These are phyloP conservation scores for Xylariaceae sp. DNA, from an alignment of 2,329 filamentous ascomycete species.

Conservation along the genomic window DNA sequence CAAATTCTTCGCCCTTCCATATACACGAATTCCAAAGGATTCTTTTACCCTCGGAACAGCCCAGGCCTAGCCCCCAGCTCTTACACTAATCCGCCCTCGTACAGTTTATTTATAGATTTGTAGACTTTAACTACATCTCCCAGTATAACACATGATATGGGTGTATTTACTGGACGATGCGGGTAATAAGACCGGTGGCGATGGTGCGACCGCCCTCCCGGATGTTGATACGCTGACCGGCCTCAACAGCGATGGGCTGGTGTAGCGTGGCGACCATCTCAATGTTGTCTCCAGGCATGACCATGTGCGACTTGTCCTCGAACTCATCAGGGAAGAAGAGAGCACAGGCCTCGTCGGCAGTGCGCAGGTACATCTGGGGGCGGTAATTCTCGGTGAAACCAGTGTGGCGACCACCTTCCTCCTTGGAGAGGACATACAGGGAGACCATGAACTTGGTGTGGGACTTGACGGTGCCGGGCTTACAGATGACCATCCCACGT, in stretches of 20 bases:
- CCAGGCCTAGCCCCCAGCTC: no score
- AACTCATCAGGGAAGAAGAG: slow-evolving; percentile 84
- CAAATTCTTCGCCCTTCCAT: no score
- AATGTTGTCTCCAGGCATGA: slow-evolving; percentile 98
- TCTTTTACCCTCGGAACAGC: no score
- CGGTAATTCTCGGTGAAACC: slow-evolving; percentile 96
- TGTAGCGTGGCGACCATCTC: slow-evolving; percentile 91
- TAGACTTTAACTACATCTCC: no score
- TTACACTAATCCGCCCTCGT: no score
- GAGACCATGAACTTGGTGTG: slow-evolving; percentile 91
- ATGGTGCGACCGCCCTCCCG: slow-evolving; percentile 93
- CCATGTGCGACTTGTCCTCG: slow-evolving; percentile 66
- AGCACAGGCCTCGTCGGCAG: slow-evolving; percentile 74
- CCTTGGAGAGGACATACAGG: slow-evolving; percentile 95
- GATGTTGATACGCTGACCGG: slow-evolving; percentile 95
- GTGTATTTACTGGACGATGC: slow-evolving; percentile 56
- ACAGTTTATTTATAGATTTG: no score
- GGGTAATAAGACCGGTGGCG: slow-evolving; percentile 77
- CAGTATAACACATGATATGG: no score
- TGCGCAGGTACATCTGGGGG: slow-evolving; percentile 93
- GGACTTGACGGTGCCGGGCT: slow-evolving; percentile 79
- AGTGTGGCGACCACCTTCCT: slow-evolving; percentile 95
- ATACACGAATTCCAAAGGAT: no score
- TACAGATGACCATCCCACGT: slow-evolving; percentile 90
- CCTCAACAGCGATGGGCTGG: slow-evolving; percentile 81